Conservation (phyloP, 495 filamentous ascomycete species). For the Usnea hakonensis region DNA sequence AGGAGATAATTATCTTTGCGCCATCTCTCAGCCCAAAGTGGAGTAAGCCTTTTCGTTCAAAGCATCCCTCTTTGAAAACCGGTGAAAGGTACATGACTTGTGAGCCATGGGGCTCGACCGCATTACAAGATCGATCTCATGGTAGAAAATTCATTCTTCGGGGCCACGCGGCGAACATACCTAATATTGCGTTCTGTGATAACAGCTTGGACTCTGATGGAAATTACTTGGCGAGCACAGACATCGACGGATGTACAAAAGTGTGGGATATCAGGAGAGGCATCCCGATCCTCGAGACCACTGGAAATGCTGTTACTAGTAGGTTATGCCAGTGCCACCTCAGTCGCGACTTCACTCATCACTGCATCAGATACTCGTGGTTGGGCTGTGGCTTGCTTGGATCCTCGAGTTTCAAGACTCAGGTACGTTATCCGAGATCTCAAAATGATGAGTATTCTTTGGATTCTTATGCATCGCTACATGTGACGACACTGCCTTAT, state of each 20-base stretch:
- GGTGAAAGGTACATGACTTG: background rate
- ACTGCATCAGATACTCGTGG: constrained; percentile 27
- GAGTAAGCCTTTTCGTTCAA: constrained; percentile 8
- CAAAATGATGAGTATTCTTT: background rate
- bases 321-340: background rate
- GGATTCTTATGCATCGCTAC: too few species aligned
- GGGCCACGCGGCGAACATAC: constrained; percentile 60
- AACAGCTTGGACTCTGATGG: constrained; percentile 55
- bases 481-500: too few species aligned
- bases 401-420: constrained; percentile 40
- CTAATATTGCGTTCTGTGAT: constrained; percentile 65
- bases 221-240: constrained; percentile 63
- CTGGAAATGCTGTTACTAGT: background rate
- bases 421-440: background rate
- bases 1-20: constrained; percentile 61
- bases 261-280: constrained; percentile 59
- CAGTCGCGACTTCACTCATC: background rate
- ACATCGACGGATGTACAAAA: constrained; percentile 58
- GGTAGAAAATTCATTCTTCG: constrained; percentile 38
- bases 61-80: constrained; percentile 22
- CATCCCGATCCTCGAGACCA: background rate
- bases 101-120: background rate
- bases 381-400: constrained; percentile 46
- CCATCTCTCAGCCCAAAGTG: constrained; percentile 46
- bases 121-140: constrained; percentile 16